These are phyloP conservation scores for Yamadazyma epiphylla DNA, from an alignment of 1,139 yeast species.

Conservation along the genomic window DNA sequence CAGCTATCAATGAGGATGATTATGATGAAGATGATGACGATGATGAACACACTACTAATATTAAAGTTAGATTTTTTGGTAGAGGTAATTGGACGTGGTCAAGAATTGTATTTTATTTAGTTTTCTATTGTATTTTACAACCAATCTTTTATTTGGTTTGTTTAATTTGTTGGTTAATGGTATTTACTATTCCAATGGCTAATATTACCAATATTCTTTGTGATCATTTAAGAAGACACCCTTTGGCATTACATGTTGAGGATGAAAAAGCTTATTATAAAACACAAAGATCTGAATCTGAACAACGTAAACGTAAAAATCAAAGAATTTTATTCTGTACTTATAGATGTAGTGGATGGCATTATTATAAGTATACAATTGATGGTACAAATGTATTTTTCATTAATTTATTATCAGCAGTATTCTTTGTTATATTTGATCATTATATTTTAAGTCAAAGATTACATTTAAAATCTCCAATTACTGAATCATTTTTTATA, in stretches of 20 bases:
- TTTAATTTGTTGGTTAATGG: slow-evolving; percentile 71
- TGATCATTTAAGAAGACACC: slow-evolving; percentile 84
- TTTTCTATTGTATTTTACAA: slow-evolving; percentile 65
- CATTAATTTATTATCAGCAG: slow-evolving; percentile 77
- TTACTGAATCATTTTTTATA: slow-evolving; percentile 60
- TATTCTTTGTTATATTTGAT: slow-evolving; percentile 78
- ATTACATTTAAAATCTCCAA: slow-evolving; percentile 42
- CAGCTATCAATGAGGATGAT: slow-evolving; percentile 13
- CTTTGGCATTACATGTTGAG: slow-evolving; percentile 74
- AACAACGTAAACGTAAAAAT: slow-evolving; percentile 23
- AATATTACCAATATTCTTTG: slow-evolving; percentile 58
- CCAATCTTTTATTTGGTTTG: slow-evolving; percentile 63
- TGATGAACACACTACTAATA: slow-evolving; percentile 23
- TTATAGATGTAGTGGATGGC: slow-evolving; percentile 86
- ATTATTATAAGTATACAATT: slow-evolving; percentile 91
- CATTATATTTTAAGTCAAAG: slow-evolving; percentile 59
- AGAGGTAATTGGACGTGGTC: slow-evolving; percentile 92
- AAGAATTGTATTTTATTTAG: slow-evolving; percentile 70
- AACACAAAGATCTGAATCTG: slow-evolving; percentile 17
- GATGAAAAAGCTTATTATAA: slow-evolving; percentile 51
- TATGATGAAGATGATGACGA: slow-evolving; percentile 26
- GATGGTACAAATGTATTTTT: slow-evolving; percentile 95
- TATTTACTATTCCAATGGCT: slow-evolving; percentile 92
- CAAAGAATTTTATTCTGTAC: slow-evolving; percentile 67
- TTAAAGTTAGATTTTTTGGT: slow-evolving; percentile 72